Conservation (phyloP, 805 yeast species). For the Yarrowia phangngaensis region DNA sequence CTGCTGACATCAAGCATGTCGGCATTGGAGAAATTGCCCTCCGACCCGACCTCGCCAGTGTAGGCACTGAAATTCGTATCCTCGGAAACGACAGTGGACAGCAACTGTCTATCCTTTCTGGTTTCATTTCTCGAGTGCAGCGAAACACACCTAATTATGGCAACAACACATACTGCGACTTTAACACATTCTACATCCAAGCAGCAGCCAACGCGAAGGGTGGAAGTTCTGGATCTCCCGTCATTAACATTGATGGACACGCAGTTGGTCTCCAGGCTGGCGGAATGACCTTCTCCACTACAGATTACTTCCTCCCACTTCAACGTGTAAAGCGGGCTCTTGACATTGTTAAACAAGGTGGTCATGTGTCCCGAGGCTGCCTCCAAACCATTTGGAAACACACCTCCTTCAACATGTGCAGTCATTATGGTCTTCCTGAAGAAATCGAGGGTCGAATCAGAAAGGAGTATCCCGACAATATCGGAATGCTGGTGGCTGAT, state of each 20-base stretch:
- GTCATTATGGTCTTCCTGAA: conserved; percentile 72
- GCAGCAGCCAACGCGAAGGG: conserved; percentile 98
- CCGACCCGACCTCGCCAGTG: conserved; percentile 76
- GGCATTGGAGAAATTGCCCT: conserved; percentile 59
- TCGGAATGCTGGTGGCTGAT: conserved; percentile 80
- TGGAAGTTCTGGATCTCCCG: conserved; percentile 94
- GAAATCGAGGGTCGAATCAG: conserved; percentile 72
- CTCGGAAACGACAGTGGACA: conserved; percentile 97
- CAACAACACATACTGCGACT: conserved; percentile 79
- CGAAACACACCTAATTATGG: conserved; percentile 95
- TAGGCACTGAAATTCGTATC: conserved; percentile 90
- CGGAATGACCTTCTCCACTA: conserved; percentile 84
- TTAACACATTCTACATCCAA: conserved; percentile 89
- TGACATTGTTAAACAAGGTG: conserved; percentile 56
- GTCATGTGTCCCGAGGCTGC: conserved; percentile 78
- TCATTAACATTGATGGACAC: conserved; percentile 80
- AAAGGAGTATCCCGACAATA: conserved; percentile 57
- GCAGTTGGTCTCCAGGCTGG: conserved; percentile 95
- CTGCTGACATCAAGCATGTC: conserved; percentile 70
- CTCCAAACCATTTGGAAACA: conserved; percentile 86
- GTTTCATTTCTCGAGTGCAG: conserved; percentile 77
- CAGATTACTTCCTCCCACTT: conserved; percentile 86
- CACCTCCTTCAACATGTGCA: conserved; percentile 85
- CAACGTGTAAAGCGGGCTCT: conserved; percentile 80
- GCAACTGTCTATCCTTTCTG: conserved; percentile 79